Evolutionary conservation across 2,329 filamentous ascomycete genomes (phyloP).

Genomic region (Colletotrichum tabaci): DNA sequence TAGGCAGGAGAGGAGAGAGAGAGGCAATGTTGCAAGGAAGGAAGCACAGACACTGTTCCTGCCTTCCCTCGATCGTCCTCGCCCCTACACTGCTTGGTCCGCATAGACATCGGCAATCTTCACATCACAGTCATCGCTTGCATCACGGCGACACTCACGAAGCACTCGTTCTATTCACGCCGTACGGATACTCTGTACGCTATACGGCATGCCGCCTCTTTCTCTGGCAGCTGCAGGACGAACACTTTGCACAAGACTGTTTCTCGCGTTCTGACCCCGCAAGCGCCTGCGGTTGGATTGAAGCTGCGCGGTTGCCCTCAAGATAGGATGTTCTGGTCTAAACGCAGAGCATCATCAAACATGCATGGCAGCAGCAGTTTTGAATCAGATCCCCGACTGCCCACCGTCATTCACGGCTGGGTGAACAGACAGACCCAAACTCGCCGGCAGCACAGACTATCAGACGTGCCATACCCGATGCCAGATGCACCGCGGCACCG

Average conservation of each 20-base stretch:
- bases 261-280: constrained; percentile 17
- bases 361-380: background rate
- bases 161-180: too few species aligned
- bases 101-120: background rate
- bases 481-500: background rate
- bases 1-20: background rate
- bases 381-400: background rate
- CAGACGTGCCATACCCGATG: background rate
- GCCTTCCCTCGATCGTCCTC: background rate
- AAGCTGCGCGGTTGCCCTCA: background rate
- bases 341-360: constrained; percentile 14
- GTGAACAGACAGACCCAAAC: background rate
- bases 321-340: background rate
- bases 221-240: background rate
- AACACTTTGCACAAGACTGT: background rate
- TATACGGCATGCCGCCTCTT: background rate
- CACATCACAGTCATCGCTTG: background rate
- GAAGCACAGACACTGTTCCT: background rate
- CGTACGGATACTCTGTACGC: background rate
- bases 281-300: background rate
- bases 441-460: background rate
- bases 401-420: background rate
- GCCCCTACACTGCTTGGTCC: background rate
- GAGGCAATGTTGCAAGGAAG: background rate
- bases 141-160: too few species aligned